Percentiles rank a stretch among this genome's conserved stretches.
Evolutionary conservation across 495 filamentous ascomycete genomes (phyloP).

Genomic region (Filosporella fistucella): DNA sequence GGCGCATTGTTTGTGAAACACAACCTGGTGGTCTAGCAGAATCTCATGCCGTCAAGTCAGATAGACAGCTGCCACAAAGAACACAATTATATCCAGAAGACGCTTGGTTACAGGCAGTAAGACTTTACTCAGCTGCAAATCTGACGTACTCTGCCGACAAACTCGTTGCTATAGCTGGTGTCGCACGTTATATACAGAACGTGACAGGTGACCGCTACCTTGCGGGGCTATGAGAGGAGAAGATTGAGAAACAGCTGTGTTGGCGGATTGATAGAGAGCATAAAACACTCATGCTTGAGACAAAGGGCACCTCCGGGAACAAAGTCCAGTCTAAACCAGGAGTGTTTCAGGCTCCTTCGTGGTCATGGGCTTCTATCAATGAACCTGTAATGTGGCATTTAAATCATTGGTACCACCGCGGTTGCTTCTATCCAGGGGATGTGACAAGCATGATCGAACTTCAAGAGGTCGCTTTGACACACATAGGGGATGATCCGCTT

Average conservation of each 20-base stretch:
- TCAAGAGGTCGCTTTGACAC: background rate
- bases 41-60: background rate
- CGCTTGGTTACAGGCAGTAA: background rate
- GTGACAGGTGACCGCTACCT: background rate
- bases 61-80: background rate
- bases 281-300: background rate
- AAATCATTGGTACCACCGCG: background rate
- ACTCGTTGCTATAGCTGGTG: slow-evolving; percentile 14
- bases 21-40: background rate
- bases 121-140: slow-evolving; percentile 4
- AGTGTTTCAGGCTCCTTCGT: slow-evolving; percentile 11
- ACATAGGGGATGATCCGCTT: background rate
- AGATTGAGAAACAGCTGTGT: slow-evolving; percentile 3
- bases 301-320: background rate
- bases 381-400: background rate
- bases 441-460: background rate
- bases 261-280: slow-evolving; percentile 7
- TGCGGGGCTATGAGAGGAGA: slow-evolving; percentile 9
- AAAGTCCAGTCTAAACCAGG: background rate
- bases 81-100: background rate
- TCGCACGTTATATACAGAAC: background rate
- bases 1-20: slow-evolving; percentile 28
- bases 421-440: background rate
- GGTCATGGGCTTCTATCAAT: slow-evolving; percentile 14
- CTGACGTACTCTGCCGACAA: slow-evolving; percentile 13